Evolutionary conservation across 805 yeast genomes (phyloP).

Genomic region (Saturnispora besseyi): DNA sequence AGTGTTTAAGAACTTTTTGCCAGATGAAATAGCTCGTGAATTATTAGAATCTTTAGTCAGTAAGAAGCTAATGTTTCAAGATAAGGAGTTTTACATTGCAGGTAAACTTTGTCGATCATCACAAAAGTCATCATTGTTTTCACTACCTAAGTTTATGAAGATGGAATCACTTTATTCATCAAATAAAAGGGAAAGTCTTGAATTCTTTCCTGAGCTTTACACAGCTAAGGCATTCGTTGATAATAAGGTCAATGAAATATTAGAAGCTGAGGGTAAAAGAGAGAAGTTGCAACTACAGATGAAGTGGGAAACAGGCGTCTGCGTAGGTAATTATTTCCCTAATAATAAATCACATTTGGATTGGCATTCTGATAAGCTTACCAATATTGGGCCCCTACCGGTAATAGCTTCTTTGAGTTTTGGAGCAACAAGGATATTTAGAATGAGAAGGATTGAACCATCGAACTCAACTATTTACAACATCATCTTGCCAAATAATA

Average conservation of each 20-base stretch:
- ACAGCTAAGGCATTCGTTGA: conserved; percentile 13
- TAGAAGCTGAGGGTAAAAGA: conserved; percentile 13
- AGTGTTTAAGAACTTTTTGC: conserved; percentile 43
- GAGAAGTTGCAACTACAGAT: conserved; percentile 32
- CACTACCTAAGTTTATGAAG: not conserved
- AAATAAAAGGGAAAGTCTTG: not conserved
- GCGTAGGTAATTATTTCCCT: conserved; percentile 50
- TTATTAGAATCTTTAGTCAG: conserved; percentile 35
- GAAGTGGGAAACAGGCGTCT: conserved; percentile 45
- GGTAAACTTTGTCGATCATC: conserved; percentile 53
- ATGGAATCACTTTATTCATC: conserved; percentile 1
- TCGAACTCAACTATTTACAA: conserved; percentile 32
- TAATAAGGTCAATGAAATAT: conserved; percentile 15
- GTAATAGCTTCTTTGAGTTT: conserved; percentile 57
- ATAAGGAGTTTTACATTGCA: conserved; percentile 48
- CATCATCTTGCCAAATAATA: conserved; percentile 61
- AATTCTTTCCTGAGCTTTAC: conserved; percentile 13
- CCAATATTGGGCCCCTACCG: conserved; percentile 65
- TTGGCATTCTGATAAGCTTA: conserved; percentile 70
- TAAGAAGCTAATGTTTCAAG: conserved; percentile 32
- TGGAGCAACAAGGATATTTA: conserved; percentile 63
- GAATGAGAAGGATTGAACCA: conserved; percentile 36
- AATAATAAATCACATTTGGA: conserved; percentile 45
- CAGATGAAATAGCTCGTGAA: conserved; percentile 37
- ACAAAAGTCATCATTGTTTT: conserved; percentile 39